Evolutionary conservation across 768 basidiomycete species (phyloP).

Genomic region (Lentinula aciculospora): DNA sequence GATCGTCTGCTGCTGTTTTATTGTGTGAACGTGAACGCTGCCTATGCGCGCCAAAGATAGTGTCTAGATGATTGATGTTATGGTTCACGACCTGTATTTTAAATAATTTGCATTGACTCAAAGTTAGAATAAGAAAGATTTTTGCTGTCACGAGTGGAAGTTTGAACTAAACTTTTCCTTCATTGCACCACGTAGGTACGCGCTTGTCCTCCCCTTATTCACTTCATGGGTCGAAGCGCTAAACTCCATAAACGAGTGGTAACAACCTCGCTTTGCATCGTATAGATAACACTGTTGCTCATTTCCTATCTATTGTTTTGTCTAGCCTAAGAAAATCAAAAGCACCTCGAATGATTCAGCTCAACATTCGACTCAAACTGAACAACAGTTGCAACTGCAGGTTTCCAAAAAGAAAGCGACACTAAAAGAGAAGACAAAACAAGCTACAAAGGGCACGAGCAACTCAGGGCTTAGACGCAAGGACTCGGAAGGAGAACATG

Average conservation of each 20-base stretch:
- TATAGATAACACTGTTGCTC: not conserved
- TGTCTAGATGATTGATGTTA: not conserved
- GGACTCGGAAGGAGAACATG: conserved; percentile 31
- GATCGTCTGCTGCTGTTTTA: not conserved
- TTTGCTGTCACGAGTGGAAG: not conserved
- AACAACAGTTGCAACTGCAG: conserved; percentile 24
- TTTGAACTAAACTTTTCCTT: no score
- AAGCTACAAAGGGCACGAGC: conserved; percentile 7
- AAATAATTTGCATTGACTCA: conserved; percentile 1
- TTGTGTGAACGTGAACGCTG: not conserved
- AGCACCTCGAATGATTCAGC: conserved; percentile 15
- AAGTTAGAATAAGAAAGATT: not conserved
- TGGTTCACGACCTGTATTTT: conserved; percentile 4
- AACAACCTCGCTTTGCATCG: conserved; percentile 13
- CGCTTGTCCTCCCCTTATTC: not conserved
- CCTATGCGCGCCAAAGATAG: not conserved
- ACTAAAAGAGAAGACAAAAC: conserved; percentile 37
- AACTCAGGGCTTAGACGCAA: conserved; percentile 9
- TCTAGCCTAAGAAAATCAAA: conserved; percentile 34
- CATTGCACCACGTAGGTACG: no score
- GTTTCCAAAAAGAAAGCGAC: conserved; percentile 44
- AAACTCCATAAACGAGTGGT: conserved; percentile 61
- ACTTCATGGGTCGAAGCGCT: conserved; percentile 57
- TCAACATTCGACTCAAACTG: conserved; percentile 14
- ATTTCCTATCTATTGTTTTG: conserved; percentile 6